These are phyloP conservation scores for Candida methanosorbosa DNA, from an alignment of 805 yeast species.

Conservation along the genomic window DNA sequence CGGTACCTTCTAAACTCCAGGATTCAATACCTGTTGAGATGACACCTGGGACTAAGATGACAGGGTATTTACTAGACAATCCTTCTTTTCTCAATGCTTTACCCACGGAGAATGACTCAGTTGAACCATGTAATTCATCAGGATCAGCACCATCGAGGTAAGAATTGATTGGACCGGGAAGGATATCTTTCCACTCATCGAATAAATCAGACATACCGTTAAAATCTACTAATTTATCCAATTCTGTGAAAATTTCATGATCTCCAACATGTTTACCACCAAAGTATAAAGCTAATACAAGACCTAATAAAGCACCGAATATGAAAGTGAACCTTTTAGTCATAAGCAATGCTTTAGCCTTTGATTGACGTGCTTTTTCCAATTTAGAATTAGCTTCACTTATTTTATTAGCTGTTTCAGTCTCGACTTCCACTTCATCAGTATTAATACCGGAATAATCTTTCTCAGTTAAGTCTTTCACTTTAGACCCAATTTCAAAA, in stretches of 20 bases:
- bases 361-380: not conserved
- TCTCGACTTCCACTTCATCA: not conserved
- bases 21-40: slow-evolving; percentile 91
- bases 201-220: slow-evolving; percentile 51
- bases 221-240: slow-evolving; percentile 41
- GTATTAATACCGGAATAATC: not conserved
- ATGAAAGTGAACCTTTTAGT: slow-evolving; percentile 53
- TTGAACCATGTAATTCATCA: slow-evolving; percentile 44
- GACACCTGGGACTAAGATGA: slow-evolving; percentile 92
- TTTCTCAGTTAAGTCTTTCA: not conserved
- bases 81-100: slow-evolving; percentile 43
- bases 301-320: slow-evolving; percentile 68
- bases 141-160: slow-evolving; percentile 49
- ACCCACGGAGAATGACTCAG: slow-evolving; percentile 89
- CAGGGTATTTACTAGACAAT: slow-evolving; percentile 58
- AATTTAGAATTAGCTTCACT: not conserved
- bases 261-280: slow-evolving; percentile 35
- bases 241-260: slow-evolving; percentile 35
- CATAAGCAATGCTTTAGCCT: slow-evolving; percentile 2
- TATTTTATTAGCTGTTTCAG: too few relatives aligned
- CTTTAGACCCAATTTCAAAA: not conserved
- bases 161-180: slow-evolving; percentile 59
- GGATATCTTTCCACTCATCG: slow-evolving; percentile 63
- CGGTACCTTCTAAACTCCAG: slow-evolving; percentile 75
- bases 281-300: slow-evolving; percentile 53